Percentiles rank a stretch among this genome's conserved stretches.
Conservation (phyloP, 176 grass and related monocot genomes). For the Themeda triandra region DNA sequence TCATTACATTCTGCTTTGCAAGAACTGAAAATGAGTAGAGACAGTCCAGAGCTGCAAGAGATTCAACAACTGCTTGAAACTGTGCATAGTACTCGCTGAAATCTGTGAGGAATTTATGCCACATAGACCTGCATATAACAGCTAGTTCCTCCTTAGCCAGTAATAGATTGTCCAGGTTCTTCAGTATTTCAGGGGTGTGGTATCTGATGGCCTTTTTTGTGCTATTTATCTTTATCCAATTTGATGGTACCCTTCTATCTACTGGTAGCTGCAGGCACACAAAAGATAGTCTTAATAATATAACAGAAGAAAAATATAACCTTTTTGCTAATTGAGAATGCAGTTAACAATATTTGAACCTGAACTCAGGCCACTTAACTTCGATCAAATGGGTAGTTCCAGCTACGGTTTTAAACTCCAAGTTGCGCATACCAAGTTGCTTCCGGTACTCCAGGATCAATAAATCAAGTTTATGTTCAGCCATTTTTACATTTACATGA, state of each 20-base stretch:
- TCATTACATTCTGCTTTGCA: conserved; percentile 76
- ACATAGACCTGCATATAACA: conserved; percentile 69
- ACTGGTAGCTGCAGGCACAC: conserved; percentile 50
- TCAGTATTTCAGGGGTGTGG: conserved; percentile 76
- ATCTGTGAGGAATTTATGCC: conserved; percentile 69
- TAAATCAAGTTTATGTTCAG: conserved; percentile 62
- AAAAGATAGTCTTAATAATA: conserved; percentile 35
- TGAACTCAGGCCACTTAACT: conserved; percentile 56
- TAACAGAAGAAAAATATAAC: conserved; percentile 9
- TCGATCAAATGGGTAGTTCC: conserved; percentile 83
- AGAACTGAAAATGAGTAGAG: conserved; percentile 72
- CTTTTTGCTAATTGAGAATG: conserved; percentile 21
- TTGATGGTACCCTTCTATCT: conserved; percentile 72
- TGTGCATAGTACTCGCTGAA: conserved; percentile 74
- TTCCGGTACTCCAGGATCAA: conserved; percentile 73
- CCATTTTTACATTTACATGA: conserved; percentile 56
- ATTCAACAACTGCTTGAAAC: conserved; percentile 75
- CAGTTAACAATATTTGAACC: conserved; percentile 18
- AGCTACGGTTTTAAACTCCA: conserved; percentile 84
- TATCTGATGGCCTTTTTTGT: conserved; percentile 82
- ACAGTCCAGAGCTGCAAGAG: conserved; percentile 86
- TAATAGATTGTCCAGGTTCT: conserved; percentile 66
- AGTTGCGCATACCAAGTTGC: conserved; percentile 61
- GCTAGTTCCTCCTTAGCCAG: conserved; percentile 82
- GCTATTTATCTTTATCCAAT: conserved; percentile 89